Evolutionary conservation across 2,329 filamentous ascomycete species (phyloP), one percentile per base, ranked within the genome.

Genomic region (Hypoxylon sp.): DNA sequence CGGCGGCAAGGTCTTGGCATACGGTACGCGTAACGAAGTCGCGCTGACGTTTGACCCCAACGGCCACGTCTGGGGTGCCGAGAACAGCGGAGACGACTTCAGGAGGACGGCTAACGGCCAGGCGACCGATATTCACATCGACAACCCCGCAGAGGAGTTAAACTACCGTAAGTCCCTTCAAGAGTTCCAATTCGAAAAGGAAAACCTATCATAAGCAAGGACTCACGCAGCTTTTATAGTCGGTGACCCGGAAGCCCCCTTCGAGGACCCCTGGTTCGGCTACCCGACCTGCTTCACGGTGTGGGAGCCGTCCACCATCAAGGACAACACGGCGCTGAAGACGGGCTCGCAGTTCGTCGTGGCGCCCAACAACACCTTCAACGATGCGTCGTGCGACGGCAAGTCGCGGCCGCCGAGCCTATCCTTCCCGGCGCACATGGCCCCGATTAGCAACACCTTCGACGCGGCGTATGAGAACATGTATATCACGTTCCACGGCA

Each of bases 1-100:
- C 79, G 11, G 75, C 15, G 70, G 70, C 2, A 68, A 53, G 2
- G 58, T 69, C 15, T 37, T 69, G 7, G 70, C 83, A 1, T 88
- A 84, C 80, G 85, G 86, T 20, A 77, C 89, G 11, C 79, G 86
- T n/a, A 89, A 89, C 67, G 83, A 84, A 10, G 85, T 88, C 3
- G 86, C 86, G 0, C 51, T 72, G 18, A 63, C 66, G 1, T 71
- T 70, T 35, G 70, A 72, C 51, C 65, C 62, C 2, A 73, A 86
- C 40, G 82, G 74, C 2, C 59, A 64, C 62, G 67, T 71, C 45
- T 81, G 78, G 74, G 75, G 74, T 8, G 84, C 88, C 2, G 86
- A 89, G 72, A 89, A 89, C 69, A 84, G 81, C 24, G 85, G 82
- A 11, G 86, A 88, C 69, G 72, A 88, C 47, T 75, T 88, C 31